Base-by-base conservation (phyloP, 2,329 filamentous ascomycete species). In the Fusarium continuum region DNA sequence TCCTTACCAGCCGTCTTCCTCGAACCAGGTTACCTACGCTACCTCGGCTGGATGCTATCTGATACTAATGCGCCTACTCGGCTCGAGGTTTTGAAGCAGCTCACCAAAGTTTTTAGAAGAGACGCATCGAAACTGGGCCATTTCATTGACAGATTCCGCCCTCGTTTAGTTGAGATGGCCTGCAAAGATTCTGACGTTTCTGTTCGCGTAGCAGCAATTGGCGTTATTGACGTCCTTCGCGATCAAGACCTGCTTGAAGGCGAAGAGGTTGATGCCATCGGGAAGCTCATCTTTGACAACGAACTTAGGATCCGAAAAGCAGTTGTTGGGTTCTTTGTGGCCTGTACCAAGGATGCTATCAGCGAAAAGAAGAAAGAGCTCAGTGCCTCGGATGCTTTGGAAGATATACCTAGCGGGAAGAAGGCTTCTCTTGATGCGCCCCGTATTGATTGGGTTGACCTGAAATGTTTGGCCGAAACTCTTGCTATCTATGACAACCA, bases 41-140 rank as follows among this genome's bases (percentile, higher is more conserved):
- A 99, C 72, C 82, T 99, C 6, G 95, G 95, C 47, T 99, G 95
- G 95, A 89, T 97, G 72, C 83, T 99, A 25, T 97, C 93, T 5
- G 95, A 99, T 73, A 84, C 88, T 4, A 84, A 88, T 58, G 82
- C 88, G 1, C 79, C 87, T 8, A 93, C 92, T 19, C 87, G 95
- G 49, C 84, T 89, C n/a, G 93, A 97, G 74, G 92, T 96, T 3
- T 78, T 99, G 35, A 91, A 88, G 70, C 93, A 98, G 75, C 82
- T 99, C 13, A 83, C 86, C 19, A 88, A 86, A 54, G 83, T 99
- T 6, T 94, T 96, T 77, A 89, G 88, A 70, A 88, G 91, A 55
- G 88, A 91, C 65, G 88, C 93, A 48, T 92, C 92, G 73, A 86
- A 96, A 64, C 81, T 99, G 47, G 91, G 92, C 54, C 91, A 93